phyloP scores from a whole-genome alignment of 2,329 filamentous ascomycete genomes.

The Uncinocarpus reesii region DNA sequence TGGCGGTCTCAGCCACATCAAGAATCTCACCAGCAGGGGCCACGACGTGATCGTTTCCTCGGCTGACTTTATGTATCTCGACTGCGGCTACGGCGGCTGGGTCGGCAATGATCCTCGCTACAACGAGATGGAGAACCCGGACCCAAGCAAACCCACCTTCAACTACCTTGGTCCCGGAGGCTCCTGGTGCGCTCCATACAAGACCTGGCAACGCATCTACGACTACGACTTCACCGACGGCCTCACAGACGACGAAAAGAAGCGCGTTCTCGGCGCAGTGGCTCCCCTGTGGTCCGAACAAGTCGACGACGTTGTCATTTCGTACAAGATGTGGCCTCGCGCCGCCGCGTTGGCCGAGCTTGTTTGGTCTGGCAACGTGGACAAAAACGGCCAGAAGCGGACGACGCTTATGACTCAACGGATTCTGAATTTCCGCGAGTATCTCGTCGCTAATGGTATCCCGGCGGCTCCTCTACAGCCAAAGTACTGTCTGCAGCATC shows the following conservation, averaged over 20 bases:
- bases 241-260: constrained; percentile 39
- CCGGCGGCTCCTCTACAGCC: constrained; percentile 43
- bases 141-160: constrained; percentile 39
- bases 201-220: constrained; percentile 52
- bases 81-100: constrained; percentile 47
- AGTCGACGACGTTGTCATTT: constrained; percentile 44
- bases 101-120: constrained; percentile 48
- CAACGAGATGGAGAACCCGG: constrained; percentile 45
- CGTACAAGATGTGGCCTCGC: constrained; percentile 46
- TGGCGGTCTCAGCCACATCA: constrained; percentile 43
- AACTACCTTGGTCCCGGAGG: constrained; percentile 47
- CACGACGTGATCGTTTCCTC: constrained; percentile 49
- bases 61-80: constrained; percentile 47
- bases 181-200: constrained; percentile 51
- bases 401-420: constrained; percentile 46
- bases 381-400: constrained; percentile 41
- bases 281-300: constrained; percentile 47
- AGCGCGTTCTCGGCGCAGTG: constrained; percentile 44
- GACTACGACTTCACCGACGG: constrained; percentile 47
- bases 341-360: constrained; percentile 48
- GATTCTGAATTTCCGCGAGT: constrained; percentile 51
- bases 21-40: constrained; percentile 41
- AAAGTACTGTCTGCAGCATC: constrained; percentile 49
- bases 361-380: constrained; percentile 47
- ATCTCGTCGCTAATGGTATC: constrained; percentile 46